A percentile compares a stretch with the other conserved stretches of the same genome.
Conservation (phyloP, 2,329 filamentous ascomycete genomes). For the Xylariaceae sp. region DNA sequence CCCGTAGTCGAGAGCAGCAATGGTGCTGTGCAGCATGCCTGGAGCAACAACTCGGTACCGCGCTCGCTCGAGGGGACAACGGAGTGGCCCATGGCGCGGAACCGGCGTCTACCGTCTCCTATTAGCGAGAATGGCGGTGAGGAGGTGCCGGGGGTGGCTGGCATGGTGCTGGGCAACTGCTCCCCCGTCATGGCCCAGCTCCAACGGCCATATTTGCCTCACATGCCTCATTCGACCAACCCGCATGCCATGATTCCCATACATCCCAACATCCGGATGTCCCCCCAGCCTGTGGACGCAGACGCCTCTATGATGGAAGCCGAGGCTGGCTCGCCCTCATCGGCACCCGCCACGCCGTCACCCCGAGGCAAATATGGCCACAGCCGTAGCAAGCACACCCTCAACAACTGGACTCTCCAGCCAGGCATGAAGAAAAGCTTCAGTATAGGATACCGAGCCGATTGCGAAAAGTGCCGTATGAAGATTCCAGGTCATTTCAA, state of each 20-base stretch:
- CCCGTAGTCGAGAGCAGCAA: constrained; percentile 25
- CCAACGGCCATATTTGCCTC: constrained; percentile 31
- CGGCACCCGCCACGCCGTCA: constrained; percentile 37
- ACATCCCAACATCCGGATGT: constrained; percentile 35
- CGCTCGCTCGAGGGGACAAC: constrained; percentile 40
- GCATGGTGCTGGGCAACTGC: constrained; percentile 35
- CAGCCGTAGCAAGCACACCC: constrained; percentile 52
- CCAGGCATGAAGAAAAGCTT: constrained; percentile 64
- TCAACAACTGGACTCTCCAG: constrained; percentile 56
- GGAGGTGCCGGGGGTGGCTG: constrained; percentile 35
- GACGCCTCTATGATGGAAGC: constrained; percentile 33
- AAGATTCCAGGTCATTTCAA: constrained; percentile 77
- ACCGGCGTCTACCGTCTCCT: constrained; percentile 52
- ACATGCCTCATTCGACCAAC: constrained; percentile 32
- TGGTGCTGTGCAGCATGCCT: constrained; percentile 24
- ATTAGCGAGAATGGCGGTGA: constrained; percentile 51
- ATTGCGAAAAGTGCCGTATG: constrained; percentile 71
- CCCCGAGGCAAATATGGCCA: constrained; percentile 50
- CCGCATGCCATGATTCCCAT: constrained; percentile 29
- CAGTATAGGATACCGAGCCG: constrained; percentile 71
- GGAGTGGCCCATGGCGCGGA: constrained; percentile 50
- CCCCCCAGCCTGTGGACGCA: constrained; percentile 18
- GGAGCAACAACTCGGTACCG: constrained; percentile 35
- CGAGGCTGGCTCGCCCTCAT: constrained; percentile 29
- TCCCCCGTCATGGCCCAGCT: constrained; percentile 29